Conservation (phyloP, 2,329 filamentous ascomycete species). For the Ascochyta viciae-villosae region DNA sequence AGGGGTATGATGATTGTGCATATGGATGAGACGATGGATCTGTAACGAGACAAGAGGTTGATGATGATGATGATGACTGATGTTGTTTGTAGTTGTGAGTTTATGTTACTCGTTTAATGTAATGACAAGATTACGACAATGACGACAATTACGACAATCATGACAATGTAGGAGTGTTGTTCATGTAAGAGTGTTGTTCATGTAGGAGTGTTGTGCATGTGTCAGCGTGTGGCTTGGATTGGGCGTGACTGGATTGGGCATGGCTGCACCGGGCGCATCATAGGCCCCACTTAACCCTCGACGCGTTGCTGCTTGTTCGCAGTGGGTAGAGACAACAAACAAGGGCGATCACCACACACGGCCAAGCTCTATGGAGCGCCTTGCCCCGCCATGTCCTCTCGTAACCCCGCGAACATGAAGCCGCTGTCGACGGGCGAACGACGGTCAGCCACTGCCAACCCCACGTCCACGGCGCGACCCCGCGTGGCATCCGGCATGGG, state of each 20-base stretch:
- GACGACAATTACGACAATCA: too few relatives aligned
- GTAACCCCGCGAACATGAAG: slow-evolving; percentile 41
- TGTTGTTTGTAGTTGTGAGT: not conserved
- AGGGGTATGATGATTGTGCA: not conserved
- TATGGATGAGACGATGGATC: not conserved
- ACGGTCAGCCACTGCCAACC: slow-evolving; percentile 41
- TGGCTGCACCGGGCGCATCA: too few relatives aligned
- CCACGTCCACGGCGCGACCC: slow-evolving; percentile 45
- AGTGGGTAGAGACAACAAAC: slow-evolving; percentile 23
- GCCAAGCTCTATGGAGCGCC: slow-evolving; percentile 36
- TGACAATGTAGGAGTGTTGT: too few relatives aligned
- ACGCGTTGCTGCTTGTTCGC: slow-evolving; percentile 10
- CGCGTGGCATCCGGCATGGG: slow-evolving; percentile 40
- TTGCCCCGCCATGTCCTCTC: slow-evolving; percentile 42
- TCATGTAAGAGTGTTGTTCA: too few relatives aligned
- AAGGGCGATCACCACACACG: slow-evolving; percentile 14
- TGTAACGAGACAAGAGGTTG: slow-evolving; percentile 10
- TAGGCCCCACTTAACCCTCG: slow-evolving; percentile 13
- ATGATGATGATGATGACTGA: not conserved
- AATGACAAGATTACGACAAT: too few relatives aligned
- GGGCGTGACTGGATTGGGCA: slow-evolving; percentile 8
- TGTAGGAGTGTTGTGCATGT: too few relatives aligned
- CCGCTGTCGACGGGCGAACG: slow-evolving; percentile 40
- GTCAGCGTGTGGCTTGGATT: not conserved
- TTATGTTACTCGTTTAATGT: not conserved